Conservation (phyloP, 176 grass and related monocot genomes). For the Aegilops bicornis region DNA sequence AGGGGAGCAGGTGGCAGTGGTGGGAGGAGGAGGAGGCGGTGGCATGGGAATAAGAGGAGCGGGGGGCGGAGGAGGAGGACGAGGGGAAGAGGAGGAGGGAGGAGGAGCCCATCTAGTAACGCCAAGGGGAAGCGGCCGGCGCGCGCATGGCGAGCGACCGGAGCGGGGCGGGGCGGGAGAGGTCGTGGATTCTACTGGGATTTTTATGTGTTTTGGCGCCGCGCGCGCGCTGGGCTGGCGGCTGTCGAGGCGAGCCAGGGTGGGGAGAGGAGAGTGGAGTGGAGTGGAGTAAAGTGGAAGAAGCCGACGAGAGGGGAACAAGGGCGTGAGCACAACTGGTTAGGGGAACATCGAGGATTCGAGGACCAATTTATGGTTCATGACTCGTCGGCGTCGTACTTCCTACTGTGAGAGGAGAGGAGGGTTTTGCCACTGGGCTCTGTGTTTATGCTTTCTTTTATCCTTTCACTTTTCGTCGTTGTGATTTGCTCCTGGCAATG, state of each 20-base stretch:
- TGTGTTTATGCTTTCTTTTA: neutral
- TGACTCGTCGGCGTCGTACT: neutral
- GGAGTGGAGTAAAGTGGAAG: conserved; percentile 21
- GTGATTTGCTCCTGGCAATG: neutral
- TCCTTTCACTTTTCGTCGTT: neutral
- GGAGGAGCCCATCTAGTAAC: conserved; percentile 89
- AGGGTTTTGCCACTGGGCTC: neutral
- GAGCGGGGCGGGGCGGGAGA: neutral
- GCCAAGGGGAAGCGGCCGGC: conserved; percentile 63
- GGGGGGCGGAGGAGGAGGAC: conserved; percentile 35
- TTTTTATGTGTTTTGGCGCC: conserved; percentile 31
- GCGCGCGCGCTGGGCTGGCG: neutral
- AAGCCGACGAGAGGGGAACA: conserved; percentile 37
- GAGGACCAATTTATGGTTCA: conserved; percentile 28
- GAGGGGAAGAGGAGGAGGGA: conserved; percentile 70
- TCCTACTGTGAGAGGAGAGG: no score
- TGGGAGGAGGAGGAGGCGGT: conserved; percentile 14
- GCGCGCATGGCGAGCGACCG: conserved; percentile 45
- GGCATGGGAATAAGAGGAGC: conserved; percentile 42
- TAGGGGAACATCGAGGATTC: conserved; percentile 21
- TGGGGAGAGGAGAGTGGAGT: neutral
- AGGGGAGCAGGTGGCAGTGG: conserved; percentile 32
- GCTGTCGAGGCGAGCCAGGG: neutral
- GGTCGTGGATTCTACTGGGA: neutral
- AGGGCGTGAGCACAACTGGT: conserved; percentile 20